Base-by-base conservation (phyloP, 495 filamentous ascomycete genomes). In the Aspergillus saccharolyticus region DNA sequence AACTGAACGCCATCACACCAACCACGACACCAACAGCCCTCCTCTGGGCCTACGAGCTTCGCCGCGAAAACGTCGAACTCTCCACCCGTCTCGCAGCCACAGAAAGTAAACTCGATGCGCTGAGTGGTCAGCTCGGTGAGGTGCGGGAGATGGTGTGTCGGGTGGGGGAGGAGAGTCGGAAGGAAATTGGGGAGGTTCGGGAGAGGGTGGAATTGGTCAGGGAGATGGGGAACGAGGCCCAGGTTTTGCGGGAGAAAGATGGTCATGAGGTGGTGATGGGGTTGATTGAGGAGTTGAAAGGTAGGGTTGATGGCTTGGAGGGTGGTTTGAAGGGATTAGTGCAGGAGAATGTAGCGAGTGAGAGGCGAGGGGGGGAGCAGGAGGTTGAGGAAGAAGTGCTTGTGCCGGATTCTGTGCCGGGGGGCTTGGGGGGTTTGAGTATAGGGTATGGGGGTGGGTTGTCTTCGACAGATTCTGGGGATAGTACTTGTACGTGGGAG, bases 41-140 rank as follows among this genome's bases (percentile, higher is more conserved):
- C 33, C 67, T 75, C 45, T 74, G 71, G 71, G 66, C 66, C 8
- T 63, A 71, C 53, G 59, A 74, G 54, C 56, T 74, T 22, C 68
- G 66, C 12, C 68, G 68, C 16, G 66, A 75, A 60, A 68, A 73
- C 54, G 49, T 67, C 55, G 60, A 66, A 12, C 59, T 72, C 20
- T 47, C 60, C 20, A 51, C 64, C 6, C 46, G 56, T 3, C 60
- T 68, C 46, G 9, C 53, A 18, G 53, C 58, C 6, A 47, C 53
- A 2, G 33, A 39, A 12, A 2, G 7, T 12, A 15, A 5, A 10
- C 54, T 25, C 4, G 43, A 51, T n/a, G 59, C 58, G 2, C 46
- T 65, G 0, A 14, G 50, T 10, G 10, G 17, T 1, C 50, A 67
- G 15, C 42, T 53, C 7, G 44, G 52, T 8, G 52, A 17, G 4